These are phyloP conservation scores for Psilocybe sp. DNA, from an alignment of 768 basidiomycete species.

Conservation along the genomic window DNA sequence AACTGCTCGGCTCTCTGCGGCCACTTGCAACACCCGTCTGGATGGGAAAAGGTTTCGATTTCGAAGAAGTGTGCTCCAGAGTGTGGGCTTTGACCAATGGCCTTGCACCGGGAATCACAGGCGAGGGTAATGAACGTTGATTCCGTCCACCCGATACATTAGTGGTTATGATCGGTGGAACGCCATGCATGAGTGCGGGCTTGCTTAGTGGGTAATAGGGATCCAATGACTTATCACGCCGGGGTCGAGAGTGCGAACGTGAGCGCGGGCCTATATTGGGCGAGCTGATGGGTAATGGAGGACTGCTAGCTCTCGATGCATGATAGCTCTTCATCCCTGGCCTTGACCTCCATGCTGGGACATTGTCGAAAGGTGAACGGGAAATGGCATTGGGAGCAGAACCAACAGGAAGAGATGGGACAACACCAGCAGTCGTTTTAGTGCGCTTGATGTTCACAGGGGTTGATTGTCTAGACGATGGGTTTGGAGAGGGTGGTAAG, in stretches of 20 bases:
- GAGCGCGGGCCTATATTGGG: background rate
- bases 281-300: conserved; percentile 3
- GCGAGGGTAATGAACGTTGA: conserved; percentile 2
- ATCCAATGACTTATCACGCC: conserved; percentile 12
- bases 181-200: background rate
- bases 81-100: conserved; percentile 8
- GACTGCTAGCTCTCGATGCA: background rate
- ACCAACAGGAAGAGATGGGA: background rate
- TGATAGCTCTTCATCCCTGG: background rate
- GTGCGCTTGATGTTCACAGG: conserved; percentile 15
- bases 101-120: conserved; percentile 7
- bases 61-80: background rate
- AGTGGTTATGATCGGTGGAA: background rate
- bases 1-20: too few species aligned
- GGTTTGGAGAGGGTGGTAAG: background rate
- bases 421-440: conserved; percentile 18
- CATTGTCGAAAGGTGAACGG: conserved; percentile 11
- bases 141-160: background rate
- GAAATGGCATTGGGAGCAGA: background rate
- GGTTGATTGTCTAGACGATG: background rate
- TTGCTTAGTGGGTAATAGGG: conserved; percentile 8
- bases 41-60: conserved; percentile 3
- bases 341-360: conserved; percentile 18
- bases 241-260: conserved; percentile 1
- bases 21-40: background rate